A percentile compares a stretch with the other conserved stretches of the same genome.
These are phyloP conservation scores for Hygrophila difformis DNA, from an alignment of 257 asterid genomes.

Conservation along the genomic window DNA sequence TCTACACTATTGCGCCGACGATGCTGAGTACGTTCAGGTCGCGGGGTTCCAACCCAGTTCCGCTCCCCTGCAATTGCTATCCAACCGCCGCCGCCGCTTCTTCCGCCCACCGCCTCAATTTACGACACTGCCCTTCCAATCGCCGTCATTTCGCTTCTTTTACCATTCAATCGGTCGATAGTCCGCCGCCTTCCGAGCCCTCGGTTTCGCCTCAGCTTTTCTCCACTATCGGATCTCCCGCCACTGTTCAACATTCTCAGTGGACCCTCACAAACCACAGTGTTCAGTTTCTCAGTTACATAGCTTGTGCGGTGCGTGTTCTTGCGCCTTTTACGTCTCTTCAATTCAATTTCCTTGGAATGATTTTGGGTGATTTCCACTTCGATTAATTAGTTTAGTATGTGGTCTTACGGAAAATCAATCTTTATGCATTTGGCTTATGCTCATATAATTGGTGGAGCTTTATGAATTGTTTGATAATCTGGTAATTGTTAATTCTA, in stretches of 20 bases:
- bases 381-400: not conserved
- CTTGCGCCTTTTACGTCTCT: not conserved
- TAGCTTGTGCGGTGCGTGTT: slow-evolving; percentile 64
- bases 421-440: too few relatives aligned
- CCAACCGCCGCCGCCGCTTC: slow-evolving; percentile 15
- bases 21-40: slow-evolving; percentile 38
- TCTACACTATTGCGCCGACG: too few relatives aligned
- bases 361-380: not conserved
- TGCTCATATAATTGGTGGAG: not conserved
- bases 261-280: slow-evolving; percentile 53
- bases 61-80: slow-evolving; percentile 2
- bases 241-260: slow-evolving; percentile 23
- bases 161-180: slow-evolving; percentile 24
- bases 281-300: slow-evolving; percentile 55
- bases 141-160: slow-evolving; percentile 31
- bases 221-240: slow-evolving; percentile 41
- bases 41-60: slow-evolving; percentile 24
- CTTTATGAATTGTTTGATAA: not conserved
- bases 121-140: slow-evolving; percentile 17
- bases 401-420: too few relatives aligned
- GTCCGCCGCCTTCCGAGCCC: slow-evolving; percentile 31
- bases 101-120: slow-evolving; percentile 20
- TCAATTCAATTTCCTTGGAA: slow-evolving; percentile 7
- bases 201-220: slow-evolving; percentile 30
- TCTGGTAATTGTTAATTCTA: too few relatives aligned